phyloP scores from a whole-genome alignment of 1,284 basidiomycete species.

The Anthracocystis panici-leucophaei region DNA sequence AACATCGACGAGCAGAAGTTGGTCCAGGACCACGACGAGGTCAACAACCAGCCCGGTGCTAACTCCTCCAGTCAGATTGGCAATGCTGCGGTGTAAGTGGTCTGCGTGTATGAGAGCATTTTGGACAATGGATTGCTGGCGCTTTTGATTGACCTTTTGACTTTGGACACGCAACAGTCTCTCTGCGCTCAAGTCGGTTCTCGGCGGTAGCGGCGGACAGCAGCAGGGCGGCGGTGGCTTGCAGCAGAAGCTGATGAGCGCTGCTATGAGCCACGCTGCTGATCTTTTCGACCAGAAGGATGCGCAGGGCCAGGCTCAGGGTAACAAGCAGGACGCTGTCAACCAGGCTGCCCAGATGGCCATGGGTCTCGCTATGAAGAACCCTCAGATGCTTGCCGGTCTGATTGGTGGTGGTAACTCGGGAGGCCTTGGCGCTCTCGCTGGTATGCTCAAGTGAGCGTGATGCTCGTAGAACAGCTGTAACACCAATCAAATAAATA shows the following conservation, averaged over 20 bases:
- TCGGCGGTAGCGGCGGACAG: slow-evolving; percentile 40
- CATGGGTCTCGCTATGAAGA: slow-evolving; percentile 67
- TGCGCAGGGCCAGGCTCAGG: slow-evolving; percentile 59
- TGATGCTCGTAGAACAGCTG: neutral
- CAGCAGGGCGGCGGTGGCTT: slow-evolving; percentile 45
- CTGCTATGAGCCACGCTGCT: slow-evolving; percentile 50
- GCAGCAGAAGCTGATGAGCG: slow-evolving; percentile 50
- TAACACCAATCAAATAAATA: neutral
- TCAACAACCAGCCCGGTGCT: slow-evolving; percentile 50
- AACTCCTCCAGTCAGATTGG: slow-evolving; percentile 57
- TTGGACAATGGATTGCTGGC: neutral
- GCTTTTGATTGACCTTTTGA: neutral
- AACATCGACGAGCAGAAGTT: slow-evolving; percentile 59
- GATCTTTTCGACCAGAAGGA: slow-evolving; percentile 61
- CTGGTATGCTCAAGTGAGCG: slow-evolving; percentile 43
- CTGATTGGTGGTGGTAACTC: slow-evolving; percentile 56
- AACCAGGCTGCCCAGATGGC: slow-evolving; percentile 66
- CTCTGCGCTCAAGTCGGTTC: slow-evolving; percentile 51
- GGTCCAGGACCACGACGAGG: slow-evolving; percentile 55
- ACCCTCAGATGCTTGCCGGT: slow-evolving; percentile 49
- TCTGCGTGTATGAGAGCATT: too few species aligned
- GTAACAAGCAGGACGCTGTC: slow-evolving; percentile 69
- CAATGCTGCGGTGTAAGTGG: slow-evolving; percentile 59
- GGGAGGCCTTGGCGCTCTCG: slow-evolving; percentile 50
- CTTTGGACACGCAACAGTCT: slow-evolving; percentile 25